Conservation (phyloP, 345 rosid genomes). For the Gossypium sturtianum region DNA sequence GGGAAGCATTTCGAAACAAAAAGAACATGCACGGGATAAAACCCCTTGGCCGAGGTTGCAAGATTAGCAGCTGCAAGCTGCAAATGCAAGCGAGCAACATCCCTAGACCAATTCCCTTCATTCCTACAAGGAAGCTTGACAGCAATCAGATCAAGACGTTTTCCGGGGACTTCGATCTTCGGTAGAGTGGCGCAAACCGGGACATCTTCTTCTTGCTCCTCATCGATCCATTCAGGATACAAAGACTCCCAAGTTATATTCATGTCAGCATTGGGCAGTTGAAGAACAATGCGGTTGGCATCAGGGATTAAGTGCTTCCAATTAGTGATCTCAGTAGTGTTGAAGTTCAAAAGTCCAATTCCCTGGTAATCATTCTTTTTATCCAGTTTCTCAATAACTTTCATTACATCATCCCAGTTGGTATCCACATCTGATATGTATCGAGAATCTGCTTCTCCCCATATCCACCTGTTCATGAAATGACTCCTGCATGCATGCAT, state of each 20-base stretch:
- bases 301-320: constrained; percentile 62
- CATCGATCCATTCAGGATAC: constrained; percentile 97
- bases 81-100: constrained; percentile 74
- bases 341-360: constrained; percentile 75
- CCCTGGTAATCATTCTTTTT: constrained; percentile 37
- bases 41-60: constrained; percentile 65
- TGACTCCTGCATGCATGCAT: constrained; percentile 22
- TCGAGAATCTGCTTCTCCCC: constrained; percentile 55
- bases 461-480: constrained; percentile 58
- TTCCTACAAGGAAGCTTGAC: constrained; percentile 91
- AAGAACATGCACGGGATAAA: constrained; percentile 62
- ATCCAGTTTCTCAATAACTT: constrained; percentile 37
- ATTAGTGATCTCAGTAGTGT: constrained; percentile 43
- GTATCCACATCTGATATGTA: constrained; percentile 50
- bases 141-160: constrained; percentile 58
- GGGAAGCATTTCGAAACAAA: constrained; percentile 69
- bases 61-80: constrained; percentile 81
- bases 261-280: constrained; percentile 38
- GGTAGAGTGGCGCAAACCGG: constrained; percentile 75
- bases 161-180: constrained; percentile 53
- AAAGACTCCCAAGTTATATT: constrained; percentile 76
- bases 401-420: constrained; percentile 67
- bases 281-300: constrained; percentile 37
- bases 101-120: constrained; percentile 88
- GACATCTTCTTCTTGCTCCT: constrained; percentile 82